Conservation (phyloP, 192 early-diverging fungal species). For the Umbelopsis sp. region DNA sequence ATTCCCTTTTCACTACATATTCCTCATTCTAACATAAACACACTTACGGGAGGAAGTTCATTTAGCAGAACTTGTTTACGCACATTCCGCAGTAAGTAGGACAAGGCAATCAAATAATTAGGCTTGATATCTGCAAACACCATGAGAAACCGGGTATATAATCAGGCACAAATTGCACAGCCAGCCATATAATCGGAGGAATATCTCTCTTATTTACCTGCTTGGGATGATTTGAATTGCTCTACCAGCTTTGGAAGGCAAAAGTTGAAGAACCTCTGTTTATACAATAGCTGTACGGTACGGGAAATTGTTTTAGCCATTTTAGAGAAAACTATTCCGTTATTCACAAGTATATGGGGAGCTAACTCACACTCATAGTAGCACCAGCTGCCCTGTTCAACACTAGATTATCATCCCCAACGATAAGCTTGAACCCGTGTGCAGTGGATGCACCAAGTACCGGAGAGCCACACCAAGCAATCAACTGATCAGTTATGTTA, state of each 20-base stretch:
- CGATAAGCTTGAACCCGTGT: constrained; percentile 71
- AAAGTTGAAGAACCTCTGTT: constrained; percentile 84
- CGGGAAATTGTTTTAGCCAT: too few relatives aligned
- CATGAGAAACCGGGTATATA: background rate
- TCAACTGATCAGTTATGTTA: constrained; percentile 52
- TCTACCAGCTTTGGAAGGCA: constrained; percentile 70
- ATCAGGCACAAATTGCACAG: background rate
- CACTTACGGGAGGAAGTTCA: constrained; percentile 70
- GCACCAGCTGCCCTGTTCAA: constrained; percentile 74
- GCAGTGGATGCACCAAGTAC: constrained; percentile 54
- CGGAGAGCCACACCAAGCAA: constrained; percentile 51
- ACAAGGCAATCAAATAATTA: constrained; percentile 80
- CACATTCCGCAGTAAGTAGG: constrained; percentile 78
- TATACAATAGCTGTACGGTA: constrained; percentile 65
- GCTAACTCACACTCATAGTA: constrained; percentile 57
- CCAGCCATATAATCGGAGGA: too few relatives aligned
- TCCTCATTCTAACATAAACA: background rate
- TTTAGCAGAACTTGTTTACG: constrained; percentile 82
- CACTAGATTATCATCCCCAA: constrained; percentile 68
- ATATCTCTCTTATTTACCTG: constrained; percentile 30
- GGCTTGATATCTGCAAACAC: constrained; percentile 57
- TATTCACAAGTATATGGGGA: too few relatives aligned
- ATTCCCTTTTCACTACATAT: background rate
- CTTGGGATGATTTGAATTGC: constrained; percentile 48
- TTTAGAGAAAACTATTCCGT: too few relatives aligned